Conservation (phyloP, 1,284 basidiomycete genomes). For the Pseudozyma thailandica region DNA sequence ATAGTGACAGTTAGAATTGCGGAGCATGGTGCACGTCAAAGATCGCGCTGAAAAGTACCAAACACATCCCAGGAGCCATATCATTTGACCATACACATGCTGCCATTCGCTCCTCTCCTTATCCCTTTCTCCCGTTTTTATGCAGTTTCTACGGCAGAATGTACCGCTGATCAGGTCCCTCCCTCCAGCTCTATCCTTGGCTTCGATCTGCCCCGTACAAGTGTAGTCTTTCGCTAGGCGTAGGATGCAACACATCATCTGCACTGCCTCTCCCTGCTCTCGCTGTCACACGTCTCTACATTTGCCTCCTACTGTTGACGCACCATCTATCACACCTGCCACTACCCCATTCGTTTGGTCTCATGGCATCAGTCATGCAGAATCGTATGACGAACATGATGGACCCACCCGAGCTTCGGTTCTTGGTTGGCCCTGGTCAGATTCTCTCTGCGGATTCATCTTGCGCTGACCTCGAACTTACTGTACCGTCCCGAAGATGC, state of each 20-base stretch:
- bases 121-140: not conserved
- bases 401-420: not conserved
- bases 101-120: too few relatives aligned
- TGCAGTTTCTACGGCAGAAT: too few relatives aligned
- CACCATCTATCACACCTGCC: not conserved
- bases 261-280: not conserved
- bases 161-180: too few relatives aligned
- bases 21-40: conserved; percentile 16
- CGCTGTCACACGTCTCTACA: not conserved
- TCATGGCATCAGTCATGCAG: not conserved
- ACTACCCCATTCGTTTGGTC: not conserved
- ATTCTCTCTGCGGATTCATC: not conserved
- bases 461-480: conserved; percentile 1
- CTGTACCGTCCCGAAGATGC: too few relatives aligned
- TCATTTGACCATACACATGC: conserved; percentile 4
- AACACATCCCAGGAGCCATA: conserved; percentile 24
- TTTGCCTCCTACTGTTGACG: not conserved
- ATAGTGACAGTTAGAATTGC: not conserved
- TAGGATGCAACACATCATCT: conserved; percentile 32
- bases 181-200: not conserved
- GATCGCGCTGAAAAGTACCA: conserved; percentile 8
- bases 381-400: not conserved
- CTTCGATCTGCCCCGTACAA: not conserved
- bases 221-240: conserved; percentile 9
- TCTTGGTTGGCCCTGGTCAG: not conserved